These are phyloP conservation scores for Penicillium cataractarum DNA, from an alignment of 495 filamentous ascomycete genomes.

Conservation along the genomic window DNA sequence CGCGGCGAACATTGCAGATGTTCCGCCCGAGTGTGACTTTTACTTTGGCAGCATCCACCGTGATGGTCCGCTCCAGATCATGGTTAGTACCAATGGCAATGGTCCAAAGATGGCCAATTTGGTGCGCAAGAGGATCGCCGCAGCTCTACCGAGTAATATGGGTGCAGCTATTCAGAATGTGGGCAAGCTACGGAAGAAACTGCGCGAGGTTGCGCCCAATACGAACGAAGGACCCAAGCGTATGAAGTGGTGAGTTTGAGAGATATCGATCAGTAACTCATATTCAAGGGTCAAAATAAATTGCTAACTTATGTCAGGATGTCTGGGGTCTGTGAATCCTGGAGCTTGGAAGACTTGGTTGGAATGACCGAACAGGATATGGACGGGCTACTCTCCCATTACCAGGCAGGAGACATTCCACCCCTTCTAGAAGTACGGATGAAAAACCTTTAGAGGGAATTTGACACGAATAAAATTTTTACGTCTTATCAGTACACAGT, in stretches of 20 bases:
- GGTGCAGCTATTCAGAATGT: conserved; percentile 84
- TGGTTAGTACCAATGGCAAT: conserved; percentile 98
- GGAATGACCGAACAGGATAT: conserved; percentile 85
- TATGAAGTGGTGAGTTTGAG: conserved; percentile 77
- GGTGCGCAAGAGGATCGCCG: conserved; percentile 81
- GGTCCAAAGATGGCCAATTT: conserved; percentile 89
- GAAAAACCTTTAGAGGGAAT: neutral
- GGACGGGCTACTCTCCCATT: conserved; percentile 72
- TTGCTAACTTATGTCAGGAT: conserved; percentile 58
- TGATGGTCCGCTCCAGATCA: conserved; percentile 93
- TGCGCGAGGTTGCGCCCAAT: conserved; percentile 75
- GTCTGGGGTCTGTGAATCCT: conserved; percentile 85
- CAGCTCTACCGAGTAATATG: conserved; percentile 69
- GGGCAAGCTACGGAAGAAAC: conserved; percentile 74
- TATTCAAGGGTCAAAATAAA: neutral
- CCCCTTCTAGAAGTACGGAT: conserved; percentile 42
- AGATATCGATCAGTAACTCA: neutral
- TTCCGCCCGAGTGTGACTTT: conserved; percentile 96
- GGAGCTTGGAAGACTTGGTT: conserved; percentile 83
- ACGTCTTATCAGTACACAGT: conserved; percentile 36
- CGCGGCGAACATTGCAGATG: conserved; percentile 94
- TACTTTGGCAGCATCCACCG: conserved; percentile 96
- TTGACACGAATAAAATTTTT: conserved; percentile 14
- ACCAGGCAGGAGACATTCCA: conserved; percentile 54
- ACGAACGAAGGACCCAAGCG: conserved; percentile 78